These are phyloP conservation scores for Ophiocordyceps robertsii DNA, from an alignment of 2,329 filamentous ascomycete genomes.

Conservation along the genomic window DNA sequence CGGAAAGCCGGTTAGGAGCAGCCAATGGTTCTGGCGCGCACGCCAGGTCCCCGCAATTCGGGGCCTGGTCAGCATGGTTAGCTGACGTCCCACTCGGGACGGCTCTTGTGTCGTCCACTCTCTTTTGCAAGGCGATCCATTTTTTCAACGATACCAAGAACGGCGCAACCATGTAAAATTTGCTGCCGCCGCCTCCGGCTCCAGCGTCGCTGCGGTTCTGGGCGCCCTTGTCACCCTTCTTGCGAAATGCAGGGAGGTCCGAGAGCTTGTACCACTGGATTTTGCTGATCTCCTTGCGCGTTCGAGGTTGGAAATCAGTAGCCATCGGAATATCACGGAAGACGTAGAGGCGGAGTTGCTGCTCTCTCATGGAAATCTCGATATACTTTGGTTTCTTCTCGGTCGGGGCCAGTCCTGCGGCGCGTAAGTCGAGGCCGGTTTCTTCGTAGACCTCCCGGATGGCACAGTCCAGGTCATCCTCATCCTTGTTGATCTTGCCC, in stretches of 20 bases:
- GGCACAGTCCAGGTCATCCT: constrained; percentile 86
- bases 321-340: constrained; percentile 82
- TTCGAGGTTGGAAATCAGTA: constrained; percentile 76
- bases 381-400: constrained; percentile 68
- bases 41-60: constrained; percentile 52
- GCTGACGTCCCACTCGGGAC: constrained; percentile 25
- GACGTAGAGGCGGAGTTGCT: constrained; percentile 85
- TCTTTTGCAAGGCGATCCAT: constrained; percentile 80
- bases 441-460: constrained; percentile 93
- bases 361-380: constrained; percentile 79
- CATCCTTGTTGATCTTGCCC: constrained; percentile 97
- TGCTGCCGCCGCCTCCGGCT: constrained; percentile 54
- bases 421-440: constrained; percentile 73
- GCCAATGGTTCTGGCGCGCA: constrained; percentile 25
- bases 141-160: constrained; percentile 77
- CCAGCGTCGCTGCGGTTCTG: constrained; percentile 39
- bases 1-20: constrained; percentile 18
- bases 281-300: constrained; percentile 93
- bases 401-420: constrained; percentile 61
- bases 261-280: constrained; percentile 90
- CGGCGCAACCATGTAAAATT: constrained; percentile 96
- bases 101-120: constrained; percentile 44
- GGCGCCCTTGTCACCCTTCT: constrained; percentile 40
- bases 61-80: constrained; percentile 35
- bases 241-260: constrained; percentile 71